phyloP scores from a whole-genome alignment of 225 moss, liverwort and hornwort species.

The Marchantia polymorpha region DNA sequence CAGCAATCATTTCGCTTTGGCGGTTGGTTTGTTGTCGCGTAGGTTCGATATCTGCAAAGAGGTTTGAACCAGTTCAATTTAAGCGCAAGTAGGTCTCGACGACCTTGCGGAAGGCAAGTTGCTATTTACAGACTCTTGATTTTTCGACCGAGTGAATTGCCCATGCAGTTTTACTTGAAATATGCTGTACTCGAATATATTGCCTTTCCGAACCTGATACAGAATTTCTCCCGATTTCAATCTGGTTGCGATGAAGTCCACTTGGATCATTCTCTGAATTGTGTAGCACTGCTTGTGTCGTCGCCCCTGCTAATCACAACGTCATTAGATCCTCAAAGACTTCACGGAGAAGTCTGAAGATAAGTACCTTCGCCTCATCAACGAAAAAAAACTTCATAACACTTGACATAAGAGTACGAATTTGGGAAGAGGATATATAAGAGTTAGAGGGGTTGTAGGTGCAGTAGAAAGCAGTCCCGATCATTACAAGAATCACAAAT shows the following conservation, averaged over 20 bases:
- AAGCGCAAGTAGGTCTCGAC: not conserved
- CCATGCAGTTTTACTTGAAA: not conserved
- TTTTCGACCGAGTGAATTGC: not conserved
- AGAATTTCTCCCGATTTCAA: not conserved
- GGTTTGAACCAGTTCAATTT: not conserved
- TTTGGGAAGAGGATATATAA: no score
- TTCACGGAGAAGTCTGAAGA: no score
- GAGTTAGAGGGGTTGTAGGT: no score
- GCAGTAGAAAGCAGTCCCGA: no score
- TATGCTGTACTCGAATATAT: not conserved
- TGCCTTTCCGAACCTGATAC: not conserved
- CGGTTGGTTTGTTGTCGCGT: not conserved
- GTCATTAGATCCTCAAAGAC: no score
- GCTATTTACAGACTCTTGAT: no score
- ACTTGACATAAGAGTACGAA: no score
- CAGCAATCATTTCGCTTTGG: conserved; percentile 8
- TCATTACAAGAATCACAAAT: no score
- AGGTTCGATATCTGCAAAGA: conserved; percentile 5
- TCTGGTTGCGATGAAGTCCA: no score
- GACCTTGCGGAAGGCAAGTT: no score
- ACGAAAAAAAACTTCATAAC: no score
- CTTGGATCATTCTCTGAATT: not conserved
- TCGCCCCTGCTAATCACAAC: not conserved
- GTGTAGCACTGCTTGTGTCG: not conserved
- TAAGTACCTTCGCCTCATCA: no score